Evolutionary conservation across 2,329 filamentous ascomycete genomes (phyloP), one percentile per base, ranked within the genome.

Genomic region (Botryotinia calthae): DNA sequence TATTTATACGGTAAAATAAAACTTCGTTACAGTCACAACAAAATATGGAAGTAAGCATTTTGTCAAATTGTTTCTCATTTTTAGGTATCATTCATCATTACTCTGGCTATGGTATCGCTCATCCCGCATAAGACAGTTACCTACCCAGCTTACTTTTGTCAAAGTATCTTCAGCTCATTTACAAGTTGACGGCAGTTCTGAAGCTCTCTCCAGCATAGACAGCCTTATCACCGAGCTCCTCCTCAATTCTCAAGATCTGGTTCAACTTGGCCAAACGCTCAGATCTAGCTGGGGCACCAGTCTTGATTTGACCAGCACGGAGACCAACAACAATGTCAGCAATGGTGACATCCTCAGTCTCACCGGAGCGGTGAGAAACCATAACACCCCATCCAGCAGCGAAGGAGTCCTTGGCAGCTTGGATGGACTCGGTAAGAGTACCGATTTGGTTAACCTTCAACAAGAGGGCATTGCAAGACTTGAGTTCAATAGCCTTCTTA

Each of bases 361-460:
- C 96, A 84, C 96, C 96, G 76, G 96, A 99, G 81, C 96, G 92
- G 89, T 99, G 96, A 78, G 96, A 98, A 77, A 99, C 96, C 96
- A 99, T 98, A 87, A 99, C 95, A 84, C 95, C 95, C 96, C 96
- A 99, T 84, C 90, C 91, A 80, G 93, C 95, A 79, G 92, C 93
- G 84, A 96, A 98, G 69, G 95, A 97, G 87, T 98, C 96, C 90
- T 98, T 98, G 84, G 96, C 95, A 72, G 96, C 96, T 88, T 98
- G 95, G 86, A 98, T 98, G 74, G 96, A 97, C 89, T 99, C 96
- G 80, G 94, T 97, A 82, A 99, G 91, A 79, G 96, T 98, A 86
- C 96, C 96, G 81, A 99, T 99, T 89, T 99, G 96, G 93, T 99
- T 99, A 85, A 99, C 95, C 92, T 99, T 99, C 83, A 99, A 93